These are phyloP conservation scores for Pyracantha coccinea DNA, from an alignment of 331 rosid species.

Conservation along the genomic window DNA sequence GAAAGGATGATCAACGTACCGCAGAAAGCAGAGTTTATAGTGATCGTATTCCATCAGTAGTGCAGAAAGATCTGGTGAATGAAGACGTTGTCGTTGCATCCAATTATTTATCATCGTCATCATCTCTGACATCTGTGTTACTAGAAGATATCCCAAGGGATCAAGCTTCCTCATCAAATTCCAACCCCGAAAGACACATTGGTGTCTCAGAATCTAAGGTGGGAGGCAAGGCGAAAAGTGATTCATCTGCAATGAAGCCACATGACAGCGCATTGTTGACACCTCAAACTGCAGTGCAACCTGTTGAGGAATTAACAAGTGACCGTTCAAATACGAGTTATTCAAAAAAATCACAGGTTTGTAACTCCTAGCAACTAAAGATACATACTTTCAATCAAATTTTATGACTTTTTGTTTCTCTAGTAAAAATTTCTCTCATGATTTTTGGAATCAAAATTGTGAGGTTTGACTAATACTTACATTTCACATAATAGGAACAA, in stretches of 20 bases:
- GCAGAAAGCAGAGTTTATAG: neutral
- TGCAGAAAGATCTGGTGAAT: neutral
- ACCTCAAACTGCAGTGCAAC: conserved; percentile 1
- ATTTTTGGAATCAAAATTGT: neutral
- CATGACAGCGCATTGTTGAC: neutral
- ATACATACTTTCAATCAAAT: neutral
- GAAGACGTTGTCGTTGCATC: conserved; percentile 9
- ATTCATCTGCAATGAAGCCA: conserved; percentile 8
- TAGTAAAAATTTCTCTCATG: neutral
- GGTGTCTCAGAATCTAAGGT: conserved; percentile 8
- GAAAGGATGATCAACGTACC: neutral
- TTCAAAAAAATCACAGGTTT: conserved; percentile 30
- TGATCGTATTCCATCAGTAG: neutral
- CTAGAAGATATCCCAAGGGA: conserved; percentile 1
- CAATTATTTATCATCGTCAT: neutral
- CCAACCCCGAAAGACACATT: conserved; percentile 4
- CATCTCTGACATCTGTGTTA: conserved; percentile 10
- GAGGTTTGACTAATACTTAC: neutral
- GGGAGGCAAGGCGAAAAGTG: conserved; percentile 13
- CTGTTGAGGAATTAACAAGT: conserved; percentile 9
- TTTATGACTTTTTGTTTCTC: neutral
- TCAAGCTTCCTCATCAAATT: conserved; percentile 14
- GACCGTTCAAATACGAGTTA: conserved; percentile 9
- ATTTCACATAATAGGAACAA: conserved; percentile 13
- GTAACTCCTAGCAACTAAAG: neutral